Base-by-base conservation (phyloP, 495 filamentous ascomycete genomes). In the Penicillium tannophilum region DNA sequence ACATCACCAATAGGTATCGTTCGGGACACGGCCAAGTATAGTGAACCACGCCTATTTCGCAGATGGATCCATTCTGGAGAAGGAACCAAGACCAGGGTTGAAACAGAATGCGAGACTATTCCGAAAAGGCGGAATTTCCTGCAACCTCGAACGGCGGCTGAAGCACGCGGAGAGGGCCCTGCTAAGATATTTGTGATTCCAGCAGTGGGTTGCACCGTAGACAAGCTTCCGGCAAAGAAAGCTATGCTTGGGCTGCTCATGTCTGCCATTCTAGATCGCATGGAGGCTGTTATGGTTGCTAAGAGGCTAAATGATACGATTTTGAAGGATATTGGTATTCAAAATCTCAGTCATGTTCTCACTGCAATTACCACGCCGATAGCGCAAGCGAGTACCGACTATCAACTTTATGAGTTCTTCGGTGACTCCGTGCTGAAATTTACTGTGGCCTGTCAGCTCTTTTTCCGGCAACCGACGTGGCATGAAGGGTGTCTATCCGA, bases 381-480 rank as follows among this genome's bases (percentile, higher is more conserved):
- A 2, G 84, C 91, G 0, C 67, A 75, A 10, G 85, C 86, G 44
- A 62, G 63, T 3, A 83, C 76, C 0, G 82, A 97, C 59, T 98
- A 98, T 66, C 90, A 98, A 62, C 81, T 89, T 23, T 79, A 95
- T 1, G 94, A 98, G 70, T 96, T 96, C 64, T 77, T 97, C 0
- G 94, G 94, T 0, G 94, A 98, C 63, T 82, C 84, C 0, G 80
- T 96, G 9, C 80, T 98, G n/a, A 98, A 98, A 64, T 83, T 87
- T 44, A 83, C 83, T 23, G 83, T 88, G 0, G 87, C 86, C 4
- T 71, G 89, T 24, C 84, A 89, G 35, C 79, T 92, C 3, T 82
- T 86, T 54, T 86, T 85, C n/a, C 67, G 84, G 39, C 79, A 90
- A 44, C 82, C 82, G 0, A 74, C 80, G 11, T 95, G 84, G 82